Conservation (phyloP, 257 asterid species). For the Ilex asprella region DNA sequence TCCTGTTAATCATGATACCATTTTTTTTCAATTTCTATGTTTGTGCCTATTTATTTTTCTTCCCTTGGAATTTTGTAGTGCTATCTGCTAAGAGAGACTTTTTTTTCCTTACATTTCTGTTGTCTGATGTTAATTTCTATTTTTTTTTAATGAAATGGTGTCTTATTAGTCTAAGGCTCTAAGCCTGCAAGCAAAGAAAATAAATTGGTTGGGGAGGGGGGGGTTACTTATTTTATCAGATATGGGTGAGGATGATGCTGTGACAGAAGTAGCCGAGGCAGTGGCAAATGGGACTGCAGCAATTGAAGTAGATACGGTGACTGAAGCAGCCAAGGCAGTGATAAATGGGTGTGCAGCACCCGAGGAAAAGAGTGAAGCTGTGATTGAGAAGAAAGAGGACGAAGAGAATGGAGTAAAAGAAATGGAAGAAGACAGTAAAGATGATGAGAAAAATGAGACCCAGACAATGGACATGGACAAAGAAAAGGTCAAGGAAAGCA, state of each 20-base stretch:
- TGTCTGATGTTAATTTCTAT: background rate
- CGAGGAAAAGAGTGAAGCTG: constrained; percentile 22
- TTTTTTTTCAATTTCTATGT: too few relatives aligned
- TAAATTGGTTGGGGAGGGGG: background rate
- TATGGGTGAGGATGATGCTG: constrained; percentile 61
- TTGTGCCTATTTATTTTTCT: background rate
- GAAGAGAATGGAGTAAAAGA: constrained; percentile 19
- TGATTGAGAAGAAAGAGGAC: constrained; percentile 14
- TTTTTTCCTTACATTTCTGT: background rate
- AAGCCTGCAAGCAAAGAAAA: background rate
- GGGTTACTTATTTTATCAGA: constrained; percentile 11
- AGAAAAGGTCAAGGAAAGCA: constrained; percentile 22
- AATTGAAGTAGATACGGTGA: constrained; percentile 20
- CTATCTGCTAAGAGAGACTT: background rate
- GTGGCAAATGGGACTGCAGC: constrained; percentile 32
- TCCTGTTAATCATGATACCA: too few relatives aligned
- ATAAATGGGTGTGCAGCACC: constrained; percentile 29
- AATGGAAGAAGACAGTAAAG: constrained; percentile 24
- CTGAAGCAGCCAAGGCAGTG: constrained; percentile 35
- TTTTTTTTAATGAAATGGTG: background rate
- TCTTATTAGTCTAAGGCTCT: background rate
- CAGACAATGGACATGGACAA: constrained; percentile 40
- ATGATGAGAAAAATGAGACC: constrained; percentile 23
- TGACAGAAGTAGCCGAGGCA: constrained; percentile 35
- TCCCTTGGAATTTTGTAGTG: background rate